Evolutionary conservation across 2,329 filamentous ascomycete species (phyloP), one percentile per base, ranked within the genome.

Genomic region (Cylindrodendrum hubeiense): DNA sequence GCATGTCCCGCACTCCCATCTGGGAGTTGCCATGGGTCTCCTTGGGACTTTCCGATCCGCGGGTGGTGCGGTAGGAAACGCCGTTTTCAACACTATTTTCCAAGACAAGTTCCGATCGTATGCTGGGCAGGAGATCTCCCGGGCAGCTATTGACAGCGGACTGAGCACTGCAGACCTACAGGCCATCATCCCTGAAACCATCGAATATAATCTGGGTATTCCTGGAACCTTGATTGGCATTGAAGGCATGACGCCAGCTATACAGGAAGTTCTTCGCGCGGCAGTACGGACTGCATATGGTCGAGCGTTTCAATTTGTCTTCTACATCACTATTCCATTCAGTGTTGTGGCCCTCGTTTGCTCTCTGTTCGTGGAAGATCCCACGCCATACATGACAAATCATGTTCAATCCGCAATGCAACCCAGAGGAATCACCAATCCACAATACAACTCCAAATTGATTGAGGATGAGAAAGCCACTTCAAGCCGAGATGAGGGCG

Each of bases 11-110:
- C 66, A 68, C 46, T 68, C 66, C 3, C 66, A 65, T 28, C 2
- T 68, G 1, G 66, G 66, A 4, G 60, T 68, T 1, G 65, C 66
- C 1, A 65, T 68, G 60, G 66, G 66, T 13, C 60, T 68, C 1
- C 41, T 68, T 0, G 66, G 66, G 4, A 67, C 66, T 0, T 68
- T 68, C 5, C 46, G 66, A 7, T 67, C 66, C 0, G 39, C 62
- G 0, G 64, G 64, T 4, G 64, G 64, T 30, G 64, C 64, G 0
- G 64, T 66, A 1, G 64, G 64, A 24, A 66, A 66, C 22, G 55
- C 64, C 5, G 55, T 66, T 21, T 66, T 66, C 24, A 65, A 66
- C 39, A 66, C 64, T 0, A 44, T 66, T 15, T 65, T 66, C n/a
- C 49, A 54, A 19, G 55, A 65, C 6, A 66, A 66, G 50, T 66